Conservation (phyloP, 768 basidiomycete species). For the Pleurotus tuber-regium region DNA sequence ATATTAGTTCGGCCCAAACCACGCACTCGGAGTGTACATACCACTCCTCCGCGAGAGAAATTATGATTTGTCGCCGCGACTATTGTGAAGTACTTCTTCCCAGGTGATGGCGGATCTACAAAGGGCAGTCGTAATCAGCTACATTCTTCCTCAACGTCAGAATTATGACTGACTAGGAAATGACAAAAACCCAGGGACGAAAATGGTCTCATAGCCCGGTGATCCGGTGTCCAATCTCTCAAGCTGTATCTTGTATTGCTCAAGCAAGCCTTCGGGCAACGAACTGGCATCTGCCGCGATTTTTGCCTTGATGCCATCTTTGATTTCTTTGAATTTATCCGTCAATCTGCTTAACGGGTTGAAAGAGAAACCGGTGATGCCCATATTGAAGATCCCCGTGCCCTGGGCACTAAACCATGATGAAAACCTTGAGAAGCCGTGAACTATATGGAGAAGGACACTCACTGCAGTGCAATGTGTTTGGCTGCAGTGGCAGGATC, state of each 20-base stretch:
- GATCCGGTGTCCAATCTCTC: background rate
- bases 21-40: background rate
- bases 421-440: background rate
- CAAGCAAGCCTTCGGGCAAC: background rate
- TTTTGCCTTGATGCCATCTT: background rate
- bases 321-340: background rate
- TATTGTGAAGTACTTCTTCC: constrained; percentile 20
- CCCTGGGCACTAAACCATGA: background rate
- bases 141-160: background rate
- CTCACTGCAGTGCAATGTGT: background rate
- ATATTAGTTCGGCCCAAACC: too few relatives aligned
- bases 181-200: background rate
- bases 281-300: background rate
- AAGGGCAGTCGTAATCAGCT: background rate
- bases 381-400: background rate
- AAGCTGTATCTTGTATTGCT: background rate
- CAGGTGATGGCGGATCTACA: constrained; percentile 4
- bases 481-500: background rate
- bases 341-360: background rate
- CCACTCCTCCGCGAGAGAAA: constrained; percentile 31
- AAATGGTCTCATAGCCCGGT: background rate
- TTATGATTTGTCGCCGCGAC: constrained; percentile 27
- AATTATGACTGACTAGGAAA: background rate
- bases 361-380: background rate
- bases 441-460: background rate